Base-by-base conservation (phyloP, 495 filamentous ascomycete genomes). In the Penicillium robsamsonii region DNA sequence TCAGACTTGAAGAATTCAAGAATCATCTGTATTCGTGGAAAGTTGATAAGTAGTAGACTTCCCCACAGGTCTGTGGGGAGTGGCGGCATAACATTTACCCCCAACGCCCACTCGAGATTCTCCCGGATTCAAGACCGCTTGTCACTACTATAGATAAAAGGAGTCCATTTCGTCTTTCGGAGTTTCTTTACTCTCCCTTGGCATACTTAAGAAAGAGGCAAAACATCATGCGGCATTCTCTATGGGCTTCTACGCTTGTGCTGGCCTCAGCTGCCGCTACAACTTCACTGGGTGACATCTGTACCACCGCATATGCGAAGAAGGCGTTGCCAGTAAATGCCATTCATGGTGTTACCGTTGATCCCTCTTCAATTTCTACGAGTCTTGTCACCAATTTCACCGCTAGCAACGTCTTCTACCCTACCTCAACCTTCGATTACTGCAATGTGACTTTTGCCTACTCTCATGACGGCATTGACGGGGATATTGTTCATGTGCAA, bases 401-500 rank as follows among this genome's bases (percentile, higher is more conserved):
- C 2, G 63, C 68, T 12, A 38, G 37, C 37, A 15, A 4, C 13
- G 3, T 38, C 3, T 38, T 38, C 37, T 38, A 38, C 37, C 37
- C 37, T 17, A 59, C 48, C 20, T 64, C 65, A 3, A 53, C 61
- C 1, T 72, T 65, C 58, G 71, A 59, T 49, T 79, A 75, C 43
- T 75, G 69, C 59, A 76, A 78, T 50, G 63, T 78, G 55, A 76
- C 75, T 5, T 67, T 79, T 30, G 58, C 73, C 4, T 78, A 79
- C 48, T 68, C 67, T 2, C 76, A 77, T 54, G 47, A 67, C 33
- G 73, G 74, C 18, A 50, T 62, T 12, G 64, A 66, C 35, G 76
- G 42, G 1, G 53, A 73, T 49, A 22, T 58, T 22, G 67, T 76
- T n/a, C 62, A 66, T 46, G 59, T 79, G 0, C 60, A 70, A 40